phyloP scores from a whole-genome alignment of 345 rosid genomes.

The Pistacia integerrima region DNA sequence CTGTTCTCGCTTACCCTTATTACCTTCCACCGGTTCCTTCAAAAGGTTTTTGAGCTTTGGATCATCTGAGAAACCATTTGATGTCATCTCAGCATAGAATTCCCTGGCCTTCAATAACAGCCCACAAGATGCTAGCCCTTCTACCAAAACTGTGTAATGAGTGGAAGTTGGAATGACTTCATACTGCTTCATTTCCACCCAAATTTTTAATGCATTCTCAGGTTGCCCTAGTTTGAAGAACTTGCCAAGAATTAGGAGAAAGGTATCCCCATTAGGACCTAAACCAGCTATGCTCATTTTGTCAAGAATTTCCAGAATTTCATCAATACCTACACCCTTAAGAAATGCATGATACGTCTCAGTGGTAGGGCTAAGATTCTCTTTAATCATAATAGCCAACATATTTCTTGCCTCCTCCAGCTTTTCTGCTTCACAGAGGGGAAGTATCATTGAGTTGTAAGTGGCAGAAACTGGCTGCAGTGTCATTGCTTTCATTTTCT shows the following conservation, averaged over 20 bases:
- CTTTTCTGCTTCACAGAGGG: constrained; percentile 60
- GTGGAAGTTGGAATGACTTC: constrained; percentile 40
- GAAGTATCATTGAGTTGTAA: constrained; percentile 70
- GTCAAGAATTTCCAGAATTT: constrained; percentile 51
- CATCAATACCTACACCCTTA: constrained; percentile 46
- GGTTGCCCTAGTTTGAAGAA: constrained; percentile 60
- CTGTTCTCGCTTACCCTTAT: constrained; percentile 22
- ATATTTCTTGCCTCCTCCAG: constrained; percentile 62
- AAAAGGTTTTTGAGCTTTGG: constrained; percentile 74
- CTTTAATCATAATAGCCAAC: constrained; percentile 57
- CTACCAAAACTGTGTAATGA: constrained; percentile 53
- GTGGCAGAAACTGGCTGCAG: constrained; percentile 66
- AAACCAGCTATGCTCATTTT: constrained; percentile 59
- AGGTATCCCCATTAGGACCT: constrained; percentile 63
- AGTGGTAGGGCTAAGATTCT: constrained; percentile 51
- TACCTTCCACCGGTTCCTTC: constrained; percentile 31
- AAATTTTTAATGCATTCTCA: constrained; percentile 66
- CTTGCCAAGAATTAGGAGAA: constrained; percentile 58
- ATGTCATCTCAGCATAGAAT: constrained; percentile 65
- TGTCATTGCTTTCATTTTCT: constrained; percentile 58
- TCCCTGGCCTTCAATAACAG: constrained; percentile 55
- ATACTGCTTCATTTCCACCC: constrained; percentile 70
- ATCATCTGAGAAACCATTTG: constrained; percentile 62
- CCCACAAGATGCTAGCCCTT: constrained; percentile 66
- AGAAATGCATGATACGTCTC: constrained; percentile 86